These are phyloP conservation scores for Talaromyces stipitatus DNA, from an alignment of 495 filamentous ascomycete genomes.

Conservation along the genomic window DNA sequence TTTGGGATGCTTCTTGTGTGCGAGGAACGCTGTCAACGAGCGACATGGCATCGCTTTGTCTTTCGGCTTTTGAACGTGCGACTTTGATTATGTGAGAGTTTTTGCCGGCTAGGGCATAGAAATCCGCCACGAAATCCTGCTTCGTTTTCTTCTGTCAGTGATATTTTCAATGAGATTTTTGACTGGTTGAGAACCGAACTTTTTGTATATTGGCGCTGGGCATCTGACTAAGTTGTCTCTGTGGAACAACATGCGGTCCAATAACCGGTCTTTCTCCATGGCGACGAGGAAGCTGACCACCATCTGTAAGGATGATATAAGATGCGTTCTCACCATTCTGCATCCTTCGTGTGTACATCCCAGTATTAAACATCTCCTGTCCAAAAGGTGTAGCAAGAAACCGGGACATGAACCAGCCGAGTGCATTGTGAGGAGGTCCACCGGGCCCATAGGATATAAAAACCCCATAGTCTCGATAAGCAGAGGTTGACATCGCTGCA, in stretches of 20 bases:
- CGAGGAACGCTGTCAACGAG: conserved; percentile 22
- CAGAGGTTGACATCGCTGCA: conserved; percentile 17
- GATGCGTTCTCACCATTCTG: conserved; percentile 12
- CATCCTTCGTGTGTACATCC: conserved; percentile 20
- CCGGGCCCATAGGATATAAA: conserved; percentile 28
- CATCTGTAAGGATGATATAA: conserved; percentile 3
- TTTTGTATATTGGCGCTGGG: conserved; percentile 18
- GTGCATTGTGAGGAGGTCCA: conserved; percentile 23
- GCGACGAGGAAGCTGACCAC: conserved; percentile 6
- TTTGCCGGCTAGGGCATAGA: conserved; percentile 16
- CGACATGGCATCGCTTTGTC: conserved; percentile 22
- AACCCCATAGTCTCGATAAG: conserved; percentile 24
- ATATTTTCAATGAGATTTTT: not conserved
- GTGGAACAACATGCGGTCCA: conserved; percentile 27
- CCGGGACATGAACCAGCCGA: conserved; percentile 26
- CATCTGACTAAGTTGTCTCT: conserved; percentile 26
- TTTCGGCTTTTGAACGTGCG: conserved; percentile 19
- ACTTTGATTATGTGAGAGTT: conserved; percentile 27
- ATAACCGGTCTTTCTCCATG: conserved; percentile 16
- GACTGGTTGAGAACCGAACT: conserved; percentile 12
- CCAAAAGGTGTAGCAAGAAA: conserved; percentile 20
- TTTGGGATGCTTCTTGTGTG: conserved; percentile 33
- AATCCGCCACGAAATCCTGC: conserved; percentile 21
- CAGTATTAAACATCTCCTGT: conserved; percentile 25
- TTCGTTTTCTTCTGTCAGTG: not conserved